A percentile compares a stretch with the other conserved stretches of the same genome.
Conservation (phyloP, 176 grass and related monocot species). For the Carex pumila region DNA sequence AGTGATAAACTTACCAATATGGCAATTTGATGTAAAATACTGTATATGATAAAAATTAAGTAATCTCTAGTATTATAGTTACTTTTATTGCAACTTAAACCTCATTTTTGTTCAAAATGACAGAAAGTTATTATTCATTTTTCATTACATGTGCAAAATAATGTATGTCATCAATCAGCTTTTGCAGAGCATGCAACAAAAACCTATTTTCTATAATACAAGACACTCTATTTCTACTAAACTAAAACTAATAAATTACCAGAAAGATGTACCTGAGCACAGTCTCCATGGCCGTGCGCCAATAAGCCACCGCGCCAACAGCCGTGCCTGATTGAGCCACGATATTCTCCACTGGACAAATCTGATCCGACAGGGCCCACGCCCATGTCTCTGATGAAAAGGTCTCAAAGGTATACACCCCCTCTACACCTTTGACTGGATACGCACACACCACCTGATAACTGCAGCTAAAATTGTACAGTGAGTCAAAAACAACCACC, state of each 20-base stretch:
- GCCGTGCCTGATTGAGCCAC: slow-evolving; percentile 21
- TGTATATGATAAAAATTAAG: background rate
- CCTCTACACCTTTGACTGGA: background rate
- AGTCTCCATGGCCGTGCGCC: slow-evolving; percentile 38
- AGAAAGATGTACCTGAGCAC: slow-evolving; percentile 20
- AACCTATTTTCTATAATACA: background rate
- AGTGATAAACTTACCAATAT: background rate
- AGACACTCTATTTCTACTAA: background rate
- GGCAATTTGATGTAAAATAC: background rate
- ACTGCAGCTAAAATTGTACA: background rate
- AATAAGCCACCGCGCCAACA: slow-evolving; percentile 40
- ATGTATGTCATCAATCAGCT: background rate
- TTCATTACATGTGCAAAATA: background rate
- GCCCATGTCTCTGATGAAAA: slow-evolving; percentile 50
- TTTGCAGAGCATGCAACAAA: background rate
- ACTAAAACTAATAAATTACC: background rate
- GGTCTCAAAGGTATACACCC: slow-evolving; percentile 35
- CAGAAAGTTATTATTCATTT: background rate
- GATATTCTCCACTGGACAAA: slow-evolving; percentile 20
- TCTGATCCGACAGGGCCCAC: background rate
- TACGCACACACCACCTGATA: slow-evolving; percentile 42
- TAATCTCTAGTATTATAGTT: background rate
- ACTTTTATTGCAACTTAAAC: background rate
- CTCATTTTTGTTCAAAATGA: background rate
- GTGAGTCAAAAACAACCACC: slow-evolving; percentile 37